phyloP scores from a whole-genome alignment of 441 rosid species.

The Pelargonium cotyledonis region DNA sequence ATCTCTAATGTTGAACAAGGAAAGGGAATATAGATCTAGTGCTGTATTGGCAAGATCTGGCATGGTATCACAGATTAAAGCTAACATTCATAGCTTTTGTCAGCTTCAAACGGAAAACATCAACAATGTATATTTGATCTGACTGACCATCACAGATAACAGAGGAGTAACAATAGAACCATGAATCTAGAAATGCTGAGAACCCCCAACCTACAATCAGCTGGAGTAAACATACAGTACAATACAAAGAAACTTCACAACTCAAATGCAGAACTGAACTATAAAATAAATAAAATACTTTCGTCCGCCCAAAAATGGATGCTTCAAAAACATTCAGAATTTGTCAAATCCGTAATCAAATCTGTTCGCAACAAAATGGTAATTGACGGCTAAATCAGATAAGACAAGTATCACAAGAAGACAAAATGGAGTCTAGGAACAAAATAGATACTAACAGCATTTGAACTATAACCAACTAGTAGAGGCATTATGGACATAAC shows the following conservation, averaged over 20 bases:
- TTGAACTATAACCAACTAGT: neutral
- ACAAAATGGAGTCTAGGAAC: no score
- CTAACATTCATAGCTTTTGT: neutral
- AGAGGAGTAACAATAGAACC: neutral
- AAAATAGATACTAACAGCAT: neutral
- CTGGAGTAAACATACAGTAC: no score
- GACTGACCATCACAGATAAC: neutral
- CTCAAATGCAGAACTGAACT: neutral
- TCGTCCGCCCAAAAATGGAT: neutral
- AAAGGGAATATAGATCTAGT: neutral
- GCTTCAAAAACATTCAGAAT: neutral
- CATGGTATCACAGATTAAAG: neutral
- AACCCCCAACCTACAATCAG: neutral
- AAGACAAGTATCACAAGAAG: neutral
- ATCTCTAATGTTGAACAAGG: neutral
- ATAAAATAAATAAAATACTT: neutral
- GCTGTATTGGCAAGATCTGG: neutral
- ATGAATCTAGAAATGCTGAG: neutral
- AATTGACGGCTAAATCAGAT: neutral
- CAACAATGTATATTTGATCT: neutral
- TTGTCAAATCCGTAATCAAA: neutral
- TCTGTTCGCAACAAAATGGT: neutral
- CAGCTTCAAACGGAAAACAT: constrained; percentile 1
- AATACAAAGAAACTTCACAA: neutral
- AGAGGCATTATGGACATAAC: neutral